phyloP scores from a whole-genome alignment of 2,329 filamentous ascomycete species.

The Microsporum audouinii region DNA sequence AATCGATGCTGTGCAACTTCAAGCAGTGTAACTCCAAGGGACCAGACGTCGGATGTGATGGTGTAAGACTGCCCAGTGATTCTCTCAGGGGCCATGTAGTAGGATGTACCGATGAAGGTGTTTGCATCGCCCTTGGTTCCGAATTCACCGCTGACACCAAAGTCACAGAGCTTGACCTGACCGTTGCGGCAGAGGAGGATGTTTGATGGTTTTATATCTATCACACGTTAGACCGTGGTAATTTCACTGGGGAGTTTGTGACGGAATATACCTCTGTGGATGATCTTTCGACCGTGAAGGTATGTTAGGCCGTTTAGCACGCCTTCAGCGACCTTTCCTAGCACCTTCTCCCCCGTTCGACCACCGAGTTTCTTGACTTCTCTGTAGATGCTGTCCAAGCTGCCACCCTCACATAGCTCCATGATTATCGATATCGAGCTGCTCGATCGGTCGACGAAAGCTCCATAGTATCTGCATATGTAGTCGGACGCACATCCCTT shows the following conservation, averaged over 20 bases:
- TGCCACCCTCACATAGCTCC: conserved; percentile 97
- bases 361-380: conserved; percentile 94
- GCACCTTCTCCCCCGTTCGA: conserved; percentile 88
- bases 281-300: conserved; percentile 89
- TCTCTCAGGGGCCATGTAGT: conserved; percentile 98
- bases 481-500: conserved; percentile 92
- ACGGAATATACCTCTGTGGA: conserved; percentile 55
- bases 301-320: conserved; percentile 90
- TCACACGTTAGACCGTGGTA: conserved; percentile 8
- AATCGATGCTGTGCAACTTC: conserved; percentile 99
- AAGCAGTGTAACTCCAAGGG: conserved; percentile 87
- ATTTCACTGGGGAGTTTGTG: background rate
- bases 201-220: conserved; percentile 95
- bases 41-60: conserved; percentile 98
- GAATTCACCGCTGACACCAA: conserved; percentile 94
- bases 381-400: conserved; percentile 89
- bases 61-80: conserved; percentile 97
- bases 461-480: conserved; percentile 95
- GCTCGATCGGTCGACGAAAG: conserved; percentile 90
- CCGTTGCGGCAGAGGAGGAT: conserved; percentile 86
- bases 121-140: conserved; percentile 98
- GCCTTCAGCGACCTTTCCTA: conserved; percentile 92
- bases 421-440: conserved; percentile 97
- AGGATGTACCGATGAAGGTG: conserved; percentile 96
- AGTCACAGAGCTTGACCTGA: conserved; percentile 95